Conservation (phyloP, 768 basidiomycete genomes). For the Termitomyces sp. region DNA sequence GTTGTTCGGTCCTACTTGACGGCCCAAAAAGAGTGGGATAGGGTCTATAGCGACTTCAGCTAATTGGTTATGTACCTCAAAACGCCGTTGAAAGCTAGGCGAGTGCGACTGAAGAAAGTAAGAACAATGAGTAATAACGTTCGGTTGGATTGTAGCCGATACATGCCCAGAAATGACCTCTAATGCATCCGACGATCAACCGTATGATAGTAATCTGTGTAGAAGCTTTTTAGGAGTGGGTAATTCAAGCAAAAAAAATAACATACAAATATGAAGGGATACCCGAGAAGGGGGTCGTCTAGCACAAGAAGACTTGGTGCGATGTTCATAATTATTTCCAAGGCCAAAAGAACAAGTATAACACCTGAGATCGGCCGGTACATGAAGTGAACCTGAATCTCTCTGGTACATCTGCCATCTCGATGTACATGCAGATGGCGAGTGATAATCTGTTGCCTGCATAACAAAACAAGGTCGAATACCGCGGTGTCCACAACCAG, state of each 20-base stretch:
- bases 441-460: neutral
- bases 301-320: neutral
- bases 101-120: neutral
- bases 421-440: neutral
- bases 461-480: neutral
- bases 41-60: neutral
- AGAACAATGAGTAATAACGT: neutral
- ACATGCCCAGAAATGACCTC: neutral
- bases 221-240: neutral
- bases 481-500: neutral
- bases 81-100: neutral
- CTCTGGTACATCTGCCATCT: neutral
- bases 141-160: neutral
- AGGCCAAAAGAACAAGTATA: neutral
- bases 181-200: neutral
- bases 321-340: neutral
- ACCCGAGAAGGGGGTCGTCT: neutral
- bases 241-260: neutral
- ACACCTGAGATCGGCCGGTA: neutral
- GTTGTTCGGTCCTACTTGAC: neutral
- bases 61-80: neutral
- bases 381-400: neutral
- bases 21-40: neutral
- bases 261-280: neutral
- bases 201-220: neutral